Evolutionary conservation across 2,329 filamentous ascomycete species (phyloP), one percentile per base, ranked within the genome.

Genomic region (Didymellaceae sp.): DNA sequence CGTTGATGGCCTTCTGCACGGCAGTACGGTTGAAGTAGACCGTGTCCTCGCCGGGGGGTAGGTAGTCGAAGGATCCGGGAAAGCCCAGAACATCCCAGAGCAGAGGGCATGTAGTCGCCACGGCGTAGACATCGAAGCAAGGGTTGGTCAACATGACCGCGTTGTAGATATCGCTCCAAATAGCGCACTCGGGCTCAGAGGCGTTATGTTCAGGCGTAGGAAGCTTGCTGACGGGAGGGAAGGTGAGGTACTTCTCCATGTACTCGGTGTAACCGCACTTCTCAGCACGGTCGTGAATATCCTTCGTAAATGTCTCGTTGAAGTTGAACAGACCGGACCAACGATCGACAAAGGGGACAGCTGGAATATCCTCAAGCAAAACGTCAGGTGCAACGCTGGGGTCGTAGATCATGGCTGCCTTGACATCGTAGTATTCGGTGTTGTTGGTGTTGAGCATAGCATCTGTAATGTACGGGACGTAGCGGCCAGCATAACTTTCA

Each of bases 121-220:
- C 82, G 41, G 88, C 83, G 73, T 93, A 94, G 9, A 89, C 76
- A 68, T 91, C 85, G 74, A 88, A 95, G 76, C 90, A 94, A 0
- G 90, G 90, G 74, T 94, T 94, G 25, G 83, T 71, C 1, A 75
- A 65, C 4, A 77, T 55, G 6, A 81, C 80, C 22, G 84, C 86
- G 0, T 77, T 58, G 60, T 75, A 76, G 22, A 89, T 81, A 17
- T 80, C 75, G 49, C 79, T 70, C 61, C 81, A 88, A 16, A 90
- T 63, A 40, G 78, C 76, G 67, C 89, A 92, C 4, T 77, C 79
- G 0, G 73, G 64, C n/a, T 67, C 59, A 0, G 74, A 74, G 26
- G 74, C 59, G 20, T 75, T 70, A 41, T 55, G 80, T 5, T 83
- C 78, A 22, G 77, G 74, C 0, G 67, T 68, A 0, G 86, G 87